Evolutionary conservation across 2,329 filamentous ascomycete genomes (phyloP).

Genomic region (Aureobasidium zeae): DNA sequence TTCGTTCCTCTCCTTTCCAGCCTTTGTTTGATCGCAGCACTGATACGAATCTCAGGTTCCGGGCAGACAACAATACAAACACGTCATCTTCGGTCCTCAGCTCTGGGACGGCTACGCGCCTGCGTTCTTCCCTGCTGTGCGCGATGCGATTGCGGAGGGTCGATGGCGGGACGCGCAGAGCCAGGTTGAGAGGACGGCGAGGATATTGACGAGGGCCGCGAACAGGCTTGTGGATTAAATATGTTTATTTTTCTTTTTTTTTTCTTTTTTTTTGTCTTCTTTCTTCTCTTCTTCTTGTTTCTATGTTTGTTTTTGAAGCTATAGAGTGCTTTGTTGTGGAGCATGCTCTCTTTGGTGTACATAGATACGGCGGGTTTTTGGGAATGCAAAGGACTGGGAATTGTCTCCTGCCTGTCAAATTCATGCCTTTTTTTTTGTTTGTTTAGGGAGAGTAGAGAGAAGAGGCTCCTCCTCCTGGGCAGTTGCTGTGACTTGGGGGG

Average conservation of each 20-base stretch:
- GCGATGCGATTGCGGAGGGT: constrained; percentile 63
- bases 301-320: background rate
- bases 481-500: too few species aligned
- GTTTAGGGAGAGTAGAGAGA: too few species aligned
- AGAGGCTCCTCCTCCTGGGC: too few species aligned
- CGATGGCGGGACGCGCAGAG: constrained; percentile 61
- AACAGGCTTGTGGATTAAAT: constrained; percentile 31
- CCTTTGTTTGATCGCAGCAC: background rate
- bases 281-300: background rate
- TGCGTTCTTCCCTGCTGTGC: constrained; percentile 70
- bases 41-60: constrained; percentile 49
- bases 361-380: too few species aligned
- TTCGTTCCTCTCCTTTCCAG: background rate
- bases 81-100: constrained; percentile 79
- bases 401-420: too few species aligned
- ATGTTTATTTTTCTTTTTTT: background rate
- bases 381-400: too few species aligned
- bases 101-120: constrained; percentile 62
- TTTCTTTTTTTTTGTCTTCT: background rate
- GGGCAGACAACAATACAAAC: constrained; percentile 86
- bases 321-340: too few species aligned
- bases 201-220: constrained; percentile 55
- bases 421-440: too few species aligned
- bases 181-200: constrained; percentile 62
- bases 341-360: too few species aligned